Evolutionary conservation across 1,139 yeast species (phyloP), one percentile per base, ranked within the genome.

Genomic region (Taphrina confusa): DNA sequence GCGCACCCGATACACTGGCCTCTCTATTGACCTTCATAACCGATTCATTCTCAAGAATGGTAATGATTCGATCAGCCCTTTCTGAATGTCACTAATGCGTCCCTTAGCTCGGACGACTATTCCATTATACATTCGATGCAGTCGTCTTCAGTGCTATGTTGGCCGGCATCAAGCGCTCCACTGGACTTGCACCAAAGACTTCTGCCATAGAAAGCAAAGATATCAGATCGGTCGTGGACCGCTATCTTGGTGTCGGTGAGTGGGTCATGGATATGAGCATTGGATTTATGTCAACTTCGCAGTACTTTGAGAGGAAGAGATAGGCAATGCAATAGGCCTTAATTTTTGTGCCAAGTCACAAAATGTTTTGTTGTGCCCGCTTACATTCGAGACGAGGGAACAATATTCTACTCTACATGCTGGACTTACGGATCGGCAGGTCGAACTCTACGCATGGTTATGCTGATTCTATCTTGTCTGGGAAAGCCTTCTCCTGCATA

Each of bases 111-210:
- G 70, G 73, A 5, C 65, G 66, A 60, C 52, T 74, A 3, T 71
- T 84, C 61, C 97, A 92, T 72, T 68, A 80, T 58, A 79, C 90
- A 1, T 74, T 85, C 44, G 97, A 92, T 71, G 78, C 90, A 49
- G 82, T 85, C 1, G 77, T 92, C 46, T 78, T 89, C 3, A 86
- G 96, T 1, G 85, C 96, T 0, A 81, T 90, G 59, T 76, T 92
- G 60, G 96, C 97, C 0, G 97, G 97, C 1, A 83, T 92, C 56
- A 88, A 85, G 73, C 82, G 96, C 71, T 84, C 84, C 67, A 85
- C 97, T 2, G 97, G 97, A 0, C 76, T 91, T 46, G 80, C 89
- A 76, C 64, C 74, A 50, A 73, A 73, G 63, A 71, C 77, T 9
- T 66, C 64, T 40, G 64, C 67, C 20, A 70, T 76, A 39, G 78